Conservation (phyloP, 75 land plant genomes). For the Chamaecyparis obtusa region DNA sequence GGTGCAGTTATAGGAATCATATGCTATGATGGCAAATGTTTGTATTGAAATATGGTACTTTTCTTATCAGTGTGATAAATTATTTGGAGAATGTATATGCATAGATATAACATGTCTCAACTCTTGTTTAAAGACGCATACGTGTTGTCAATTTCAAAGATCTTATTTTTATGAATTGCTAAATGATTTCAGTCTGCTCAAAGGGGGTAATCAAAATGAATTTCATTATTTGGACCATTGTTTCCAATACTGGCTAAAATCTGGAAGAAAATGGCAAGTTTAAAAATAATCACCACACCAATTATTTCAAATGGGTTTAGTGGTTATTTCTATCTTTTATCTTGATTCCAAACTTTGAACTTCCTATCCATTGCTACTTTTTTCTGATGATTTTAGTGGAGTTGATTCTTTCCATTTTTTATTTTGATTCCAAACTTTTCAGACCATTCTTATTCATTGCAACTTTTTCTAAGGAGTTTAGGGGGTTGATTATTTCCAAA, state of each 20-base stretch:
- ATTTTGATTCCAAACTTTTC: neutral
- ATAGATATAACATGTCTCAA: neutral
- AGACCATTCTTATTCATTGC: neutral
- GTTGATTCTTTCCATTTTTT: no score
- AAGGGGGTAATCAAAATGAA: neutral
- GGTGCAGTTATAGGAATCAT: no score
- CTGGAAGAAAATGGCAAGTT: neutral
- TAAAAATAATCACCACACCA: neutral
- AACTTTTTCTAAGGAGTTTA: no score
- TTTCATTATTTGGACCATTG: neutral
- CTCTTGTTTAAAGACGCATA: neutral
- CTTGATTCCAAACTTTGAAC: neutral
- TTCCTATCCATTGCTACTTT: no score
- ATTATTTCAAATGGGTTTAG: no score
- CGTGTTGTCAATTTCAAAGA: neutral
- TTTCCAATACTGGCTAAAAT: neutral
- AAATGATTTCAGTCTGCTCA: neutral
- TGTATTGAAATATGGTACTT: neutral
- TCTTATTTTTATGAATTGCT: neutral
- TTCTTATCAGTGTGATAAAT: no score
- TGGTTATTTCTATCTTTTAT: no score
- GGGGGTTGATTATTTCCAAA: neutral
- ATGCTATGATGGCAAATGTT: neutral
- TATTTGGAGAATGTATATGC: neutral
- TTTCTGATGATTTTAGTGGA: neutral